Evolutionary conservation across 257 asterid species (phyloP).

Genomic region (Mitragyna speciosa): DNA sequence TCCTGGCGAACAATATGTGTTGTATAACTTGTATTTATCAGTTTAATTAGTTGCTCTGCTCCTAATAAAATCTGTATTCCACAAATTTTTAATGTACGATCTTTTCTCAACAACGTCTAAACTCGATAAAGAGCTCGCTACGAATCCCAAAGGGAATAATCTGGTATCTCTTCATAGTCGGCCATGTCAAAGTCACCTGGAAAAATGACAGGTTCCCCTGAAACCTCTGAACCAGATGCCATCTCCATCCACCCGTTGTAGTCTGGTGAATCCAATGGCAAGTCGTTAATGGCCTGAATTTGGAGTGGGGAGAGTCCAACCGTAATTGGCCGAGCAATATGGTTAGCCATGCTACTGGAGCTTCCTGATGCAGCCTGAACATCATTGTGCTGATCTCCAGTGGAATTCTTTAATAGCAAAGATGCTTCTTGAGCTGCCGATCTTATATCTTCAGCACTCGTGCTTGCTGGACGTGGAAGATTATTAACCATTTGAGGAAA

Average conservation of each 20-base stretch:
- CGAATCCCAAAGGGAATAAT: constrained; percentile 29
- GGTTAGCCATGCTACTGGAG: not conserved
- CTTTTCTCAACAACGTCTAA: no score
- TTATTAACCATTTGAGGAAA: constrained; percentile 31
- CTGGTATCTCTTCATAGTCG: constrained; percentile 30
- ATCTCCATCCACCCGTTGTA: constrained; percentile 21
- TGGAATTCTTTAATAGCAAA: not conserved
- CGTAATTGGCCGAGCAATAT: constrained; percentile 1
- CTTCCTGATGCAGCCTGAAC: not conserved
- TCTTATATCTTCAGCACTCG: constrained; percentile 31
- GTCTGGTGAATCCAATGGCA: constrained; percentile 42
- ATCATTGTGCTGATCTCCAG: not conserved
- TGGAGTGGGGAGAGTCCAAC: constrained; percentile 35
- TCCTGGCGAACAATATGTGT: not conserved
- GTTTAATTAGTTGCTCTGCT: not conserved
- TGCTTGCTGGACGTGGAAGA: constrained; percentile 31
- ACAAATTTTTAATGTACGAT: no score
- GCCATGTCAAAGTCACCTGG: constrained; percentile 9
- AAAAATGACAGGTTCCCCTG: not conserved
- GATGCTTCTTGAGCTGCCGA: constrained; percentile 40
- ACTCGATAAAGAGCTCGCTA: not conserved
- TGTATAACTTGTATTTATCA: no score
- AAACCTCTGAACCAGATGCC: not conserved
- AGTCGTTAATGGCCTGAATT: constrained; percentile 40
- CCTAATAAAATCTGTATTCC: not conserved